Evolutionary conservation across 2,329 filamentous ascomycete genomes (phyloP), one percentile per base, ranked within the genome.

Genomic region (Didymosphaeria variabile): DNA sequence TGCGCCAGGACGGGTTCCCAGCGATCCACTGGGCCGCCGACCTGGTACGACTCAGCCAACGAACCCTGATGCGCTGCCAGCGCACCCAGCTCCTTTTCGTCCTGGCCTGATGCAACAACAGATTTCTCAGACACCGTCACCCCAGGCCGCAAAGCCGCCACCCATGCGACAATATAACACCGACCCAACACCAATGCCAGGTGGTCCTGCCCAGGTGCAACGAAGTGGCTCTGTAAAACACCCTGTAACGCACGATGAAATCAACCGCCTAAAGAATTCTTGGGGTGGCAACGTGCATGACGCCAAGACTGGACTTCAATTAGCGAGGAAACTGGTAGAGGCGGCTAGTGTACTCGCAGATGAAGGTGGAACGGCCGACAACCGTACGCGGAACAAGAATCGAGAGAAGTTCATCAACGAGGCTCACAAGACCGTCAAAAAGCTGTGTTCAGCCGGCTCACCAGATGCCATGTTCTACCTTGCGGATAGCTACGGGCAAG

Each of bases 381-480:
- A 89, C 1, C 87, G 84, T 58, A 84, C 85, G 0, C 84, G 83
- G 38, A 83, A 82, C 63, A 89, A 87, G 74, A 88, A 87, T 63
- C 90, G 93, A 32, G 94, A 98, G 70, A 90, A 90, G 59, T 98
- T 94, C 75, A 83, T 94, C 17, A 81, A 90, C 67, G 95, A 98
- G 73, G 93, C 93, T 0, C 88, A 95, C 75, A 98, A 97, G 79
- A 88, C 94, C 26, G 82, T 98, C 46, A 97, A 97, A 82, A 97
- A 97, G 77, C 84, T 98, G 10, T 88, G 90, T 8, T 86, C 86
- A 54, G 84, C 83, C 13, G 89, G 91, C 62, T 92, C 94, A 70
- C 80, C 88, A 0, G 93, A 97, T 9, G 94, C 94, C 32, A 97
- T 97, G 88, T 99, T 99, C 79, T 93, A 92, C 69, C 81, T 97